Conservation (phyloP, 164 flowering plant species). For the Magnolia sinica region DNA sequence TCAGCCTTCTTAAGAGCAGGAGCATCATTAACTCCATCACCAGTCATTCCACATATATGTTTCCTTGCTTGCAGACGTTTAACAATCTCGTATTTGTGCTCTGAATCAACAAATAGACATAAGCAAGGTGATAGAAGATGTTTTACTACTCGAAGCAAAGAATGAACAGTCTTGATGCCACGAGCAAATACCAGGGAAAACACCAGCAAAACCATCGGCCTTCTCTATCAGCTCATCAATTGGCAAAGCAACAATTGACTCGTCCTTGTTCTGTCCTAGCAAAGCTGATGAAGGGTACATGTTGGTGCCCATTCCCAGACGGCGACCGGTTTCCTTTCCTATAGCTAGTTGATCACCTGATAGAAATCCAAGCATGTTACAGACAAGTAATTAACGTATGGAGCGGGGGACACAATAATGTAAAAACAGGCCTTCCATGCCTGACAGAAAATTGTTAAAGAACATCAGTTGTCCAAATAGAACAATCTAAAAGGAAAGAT, state of each 20-base stretch:
- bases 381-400: not conserved
- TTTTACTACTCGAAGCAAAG: not conserved
- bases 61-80: conserved; percentile 87
- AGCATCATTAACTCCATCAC: conserved; percentile 93
- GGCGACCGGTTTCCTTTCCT: conserved; percentile 90
- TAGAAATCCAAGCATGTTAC: not conserved
- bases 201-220: conserved; percentile 96
- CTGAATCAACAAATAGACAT: conserved; percentile 25
- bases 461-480: not conserved
- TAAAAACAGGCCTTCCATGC: not conserved
- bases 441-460: not conserved
- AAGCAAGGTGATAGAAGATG: not conserved
- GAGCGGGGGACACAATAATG: not conserved
- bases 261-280: conserved; percentile 74
- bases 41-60: conserved; percentile 94
- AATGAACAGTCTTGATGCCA: not conserved
- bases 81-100: conserved; percentile 92
- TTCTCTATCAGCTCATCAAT: conserved; percentile 82
- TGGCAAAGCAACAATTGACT: conserved; percentile 73
- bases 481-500: not conserved
- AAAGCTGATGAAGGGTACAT: conserved; percentile 91
- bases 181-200: conserved; percentile 65
- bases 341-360: conserved; percentile 92
- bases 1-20: conserved; percentile 94
- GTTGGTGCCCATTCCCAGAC: conserved; percentile 91